A percentile compares a stretch with the other conserved stretches of the same genome.
phyloP scores from a whole-genome alignment of 2,329 filamentous ascomycete species.

The Clonostachys byssicola region DNA sequence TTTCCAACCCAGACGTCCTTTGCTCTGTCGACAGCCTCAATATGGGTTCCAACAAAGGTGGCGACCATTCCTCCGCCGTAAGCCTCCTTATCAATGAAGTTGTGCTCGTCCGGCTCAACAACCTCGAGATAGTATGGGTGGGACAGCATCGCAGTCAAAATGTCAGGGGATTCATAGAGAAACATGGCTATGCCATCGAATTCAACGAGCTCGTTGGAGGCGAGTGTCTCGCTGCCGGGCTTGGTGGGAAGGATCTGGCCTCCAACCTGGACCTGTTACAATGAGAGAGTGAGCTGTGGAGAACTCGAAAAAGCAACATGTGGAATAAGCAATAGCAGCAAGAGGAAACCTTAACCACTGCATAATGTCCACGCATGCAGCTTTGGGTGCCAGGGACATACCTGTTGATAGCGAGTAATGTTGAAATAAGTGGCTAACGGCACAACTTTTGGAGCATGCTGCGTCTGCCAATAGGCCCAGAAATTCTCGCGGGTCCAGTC shows the following conservation, averaged over 20 bases:
- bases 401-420: constrained; percentile 20
- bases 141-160: constrained; percentile 13
- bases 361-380: too few relatives aligned
- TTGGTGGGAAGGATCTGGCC: constrained; percentile 16
- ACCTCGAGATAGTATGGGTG: constrained; percentile 19
- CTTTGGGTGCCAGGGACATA: constrained; percentile 1
- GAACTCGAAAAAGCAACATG: neutral
- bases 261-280: constrained; percentile 13
- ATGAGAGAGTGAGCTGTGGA: too few relatives aligned
- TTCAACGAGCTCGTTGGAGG: constrained; percentile 11
- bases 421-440: constrained; percentile 16
- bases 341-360: too few relatives aligned
- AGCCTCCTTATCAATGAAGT: constrained; percentile 19
- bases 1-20: constrained; percentile 16
- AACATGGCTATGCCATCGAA: constrained; percentile 23
- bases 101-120: constrained; percentile 18
- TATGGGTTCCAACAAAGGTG: constrained; percentile 12
- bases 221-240: constrained; percentile 7
- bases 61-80: constrained; percentile 18
- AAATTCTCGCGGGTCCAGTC: constrained; percentile 16
- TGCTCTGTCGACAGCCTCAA: constrained; percentile 13
- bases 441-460: constrained; percentile 19
- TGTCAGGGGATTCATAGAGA: constrained; percentile 13
- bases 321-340: neutral
- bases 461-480: constrained; percentile 20